A percentile compares a stretch with the other conserved stretches of the same genome.
Conservation (phyloP, 306 rosid species). For the Quercus wislizeni region DNA sequence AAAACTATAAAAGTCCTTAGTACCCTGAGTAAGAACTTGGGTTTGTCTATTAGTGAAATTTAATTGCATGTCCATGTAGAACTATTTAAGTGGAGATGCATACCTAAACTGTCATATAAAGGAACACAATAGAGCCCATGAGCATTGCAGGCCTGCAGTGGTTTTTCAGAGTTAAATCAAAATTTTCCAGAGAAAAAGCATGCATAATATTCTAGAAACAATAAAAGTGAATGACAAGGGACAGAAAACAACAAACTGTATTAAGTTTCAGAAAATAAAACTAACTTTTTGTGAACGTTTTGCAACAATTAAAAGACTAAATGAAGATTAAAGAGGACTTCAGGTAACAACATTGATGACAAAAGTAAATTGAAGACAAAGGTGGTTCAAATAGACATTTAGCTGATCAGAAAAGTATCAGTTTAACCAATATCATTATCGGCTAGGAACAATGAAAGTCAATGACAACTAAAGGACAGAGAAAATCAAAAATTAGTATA, state of each 20-base stretch:
- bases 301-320: background rate
- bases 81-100: slow-evolving; percentile 26
- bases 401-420: too few species aligned
- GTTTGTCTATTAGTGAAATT: slow-evolving; percentile 9
- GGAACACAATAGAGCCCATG: slow-evolving; percentile 95
- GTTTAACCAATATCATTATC: too few species aligned
- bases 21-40: slow-evolving; percentile 1
- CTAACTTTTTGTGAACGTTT: background rate
- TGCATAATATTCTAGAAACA: slow-evolving; percentile 6
- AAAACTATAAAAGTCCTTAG: background rate
- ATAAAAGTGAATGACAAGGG: background rate
- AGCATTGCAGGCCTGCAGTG: slow-evolving; percentile 93
- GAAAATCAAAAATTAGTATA: slow-evolving; percentile 10
- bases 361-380: background rate
- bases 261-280: slow-evolving; percentile 1
- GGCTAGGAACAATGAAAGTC: slow-evolving; percentile 7
- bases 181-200: slow-evolving; percentile 12
- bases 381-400: background rate
- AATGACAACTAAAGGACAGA: background rate
- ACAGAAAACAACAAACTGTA: slow-evolving; percentile 5
- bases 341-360: too few species aligned
- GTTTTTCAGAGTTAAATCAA: slow-evolving; percentile 23
- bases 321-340: background rate
- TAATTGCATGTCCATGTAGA: background rate
- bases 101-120: slow-evolving; percentile 90